A percentile compares a stretch with the other conserved stretches of the same genome.
Evolutionary conservation across 2,329 filamentous ascomycete species (phyloP).

Genomic region (Nemania diffusa): DNA sequence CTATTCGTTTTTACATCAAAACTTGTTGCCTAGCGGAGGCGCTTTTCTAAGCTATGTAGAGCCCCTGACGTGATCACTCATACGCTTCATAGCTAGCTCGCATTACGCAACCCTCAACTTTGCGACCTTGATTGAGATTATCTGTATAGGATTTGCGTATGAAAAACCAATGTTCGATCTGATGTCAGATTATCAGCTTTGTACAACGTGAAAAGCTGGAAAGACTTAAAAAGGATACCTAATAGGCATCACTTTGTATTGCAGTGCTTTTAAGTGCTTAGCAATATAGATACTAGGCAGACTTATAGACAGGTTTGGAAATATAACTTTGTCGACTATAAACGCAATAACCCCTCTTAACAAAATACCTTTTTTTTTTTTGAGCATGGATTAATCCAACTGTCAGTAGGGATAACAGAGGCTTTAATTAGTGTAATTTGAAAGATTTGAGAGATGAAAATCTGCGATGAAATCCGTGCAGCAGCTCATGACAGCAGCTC

Average conservation of each 20-base stretch:
- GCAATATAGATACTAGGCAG: background rate
- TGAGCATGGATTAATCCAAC: no score
- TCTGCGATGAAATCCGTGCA: no score
- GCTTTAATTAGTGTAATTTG: no score
- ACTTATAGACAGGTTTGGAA: background rate
- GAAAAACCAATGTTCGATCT: no score
- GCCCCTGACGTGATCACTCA: background rate
- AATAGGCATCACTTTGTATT: background rate
- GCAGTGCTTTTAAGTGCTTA: no score
- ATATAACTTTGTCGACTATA: no score
- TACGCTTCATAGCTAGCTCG: background rate
- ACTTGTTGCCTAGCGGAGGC: conserved; percentile 15
- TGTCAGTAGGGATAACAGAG: no score
- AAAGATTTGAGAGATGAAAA: no score
- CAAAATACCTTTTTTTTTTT: no score
- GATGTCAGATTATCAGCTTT: background rate
- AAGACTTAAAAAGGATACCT: background rate
- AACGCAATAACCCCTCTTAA: no score
- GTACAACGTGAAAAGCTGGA: background rate
- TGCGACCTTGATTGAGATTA: background rate
- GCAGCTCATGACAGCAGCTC: no score
- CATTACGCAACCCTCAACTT: background rate
- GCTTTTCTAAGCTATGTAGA: background rate
- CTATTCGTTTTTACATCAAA: background rate
- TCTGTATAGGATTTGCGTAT: background rate